Evolutionary conservation across 441 rosid species (phyloP).

Genomic region (Gossypium lobatum): DNA sequence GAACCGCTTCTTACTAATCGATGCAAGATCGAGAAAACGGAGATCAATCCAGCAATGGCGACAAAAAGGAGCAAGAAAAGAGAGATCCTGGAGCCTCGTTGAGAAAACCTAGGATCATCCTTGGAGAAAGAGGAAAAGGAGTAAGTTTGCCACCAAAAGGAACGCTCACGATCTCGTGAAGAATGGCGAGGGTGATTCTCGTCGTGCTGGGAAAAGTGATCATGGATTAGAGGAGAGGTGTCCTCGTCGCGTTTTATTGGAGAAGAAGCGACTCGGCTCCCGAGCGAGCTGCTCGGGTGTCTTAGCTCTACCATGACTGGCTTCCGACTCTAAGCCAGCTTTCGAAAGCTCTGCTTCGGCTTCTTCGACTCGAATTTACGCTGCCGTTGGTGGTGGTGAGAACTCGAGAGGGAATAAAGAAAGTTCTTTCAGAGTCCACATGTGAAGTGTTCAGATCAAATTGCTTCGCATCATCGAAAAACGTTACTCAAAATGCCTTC

Average conservation of each 20-base stretch:
- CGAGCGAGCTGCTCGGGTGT: slow-evolving; percentile 84
- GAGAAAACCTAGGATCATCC: slow-evolving; percentile 79
- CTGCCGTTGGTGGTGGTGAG: not conserved
- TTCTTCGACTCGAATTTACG: not conserved
- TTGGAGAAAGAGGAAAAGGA: slow-evolving; percentile 38
- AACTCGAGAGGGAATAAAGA: not conserved
- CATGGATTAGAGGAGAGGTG: slow-evolving; percentile 68
- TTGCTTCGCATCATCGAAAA: not conserved
- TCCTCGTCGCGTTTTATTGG: slow-evolving; percentile 87
- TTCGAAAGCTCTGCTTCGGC: slow-evolving; percentile 12
- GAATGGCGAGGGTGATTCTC: slow-evolving; percentile 60
- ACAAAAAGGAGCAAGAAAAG: slow-evolving; percentile 40
- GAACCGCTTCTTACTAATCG: slow-evolving; percentile 48
- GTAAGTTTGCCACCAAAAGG: slow-evolving; percentile 46
- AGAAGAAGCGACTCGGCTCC: slow-evolving; percentile 73
- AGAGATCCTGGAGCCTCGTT: slow-evolving; percentile 49
- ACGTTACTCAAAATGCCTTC: not conserved
- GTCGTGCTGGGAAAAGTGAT: slow-evolving; percentile 32
- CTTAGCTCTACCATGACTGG: slow-evolving; percentile 88
- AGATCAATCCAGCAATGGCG: slow-evolving; percentile 55
- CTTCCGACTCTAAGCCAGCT: slow-evolving; percentile 87
- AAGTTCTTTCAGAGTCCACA: slow-evolving; percentile 6
- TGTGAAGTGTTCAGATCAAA: not conserved
- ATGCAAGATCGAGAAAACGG: slow-evolving; percentile 53
- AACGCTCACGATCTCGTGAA: slow-evolving; percentile 77